Percentiles rank a stretch among this genome's conserved stretches.
phyloP scores from a whole-genome alignment of 2,329 filamentous ascomycete genomes.

The Arthrinium puccinioides region DNA sequence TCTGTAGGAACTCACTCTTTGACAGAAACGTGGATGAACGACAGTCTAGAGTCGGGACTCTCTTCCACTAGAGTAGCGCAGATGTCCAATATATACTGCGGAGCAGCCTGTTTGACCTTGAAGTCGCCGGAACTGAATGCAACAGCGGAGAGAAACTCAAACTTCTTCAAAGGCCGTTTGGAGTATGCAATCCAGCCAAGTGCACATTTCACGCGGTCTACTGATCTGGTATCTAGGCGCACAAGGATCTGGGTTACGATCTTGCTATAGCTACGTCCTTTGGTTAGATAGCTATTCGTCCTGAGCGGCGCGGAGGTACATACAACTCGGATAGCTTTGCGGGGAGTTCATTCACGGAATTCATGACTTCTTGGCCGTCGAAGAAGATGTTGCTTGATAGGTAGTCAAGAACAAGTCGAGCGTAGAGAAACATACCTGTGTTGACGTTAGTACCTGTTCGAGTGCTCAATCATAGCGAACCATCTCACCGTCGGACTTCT shows the following conservation, averaged over 20 bases:
- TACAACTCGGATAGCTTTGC: conserved; percentile 17
- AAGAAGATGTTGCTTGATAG: conserved; percentile 22
- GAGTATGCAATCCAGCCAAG: conserved; percentile 30
- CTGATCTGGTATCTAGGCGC: conserved; percentile 17
- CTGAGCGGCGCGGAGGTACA: neutral
- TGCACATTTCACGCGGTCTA: conserved; percentile 18
- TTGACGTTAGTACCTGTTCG: neutral
- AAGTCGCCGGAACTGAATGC: conserved; percentile 14
- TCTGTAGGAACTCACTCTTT: conserved; percentile 14
- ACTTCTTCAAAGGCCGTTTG: conserved; percentile 22
- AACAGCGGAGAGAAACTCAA: conserved; percentile 26
- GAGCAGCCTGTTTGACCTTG: conserved; percentile 8
- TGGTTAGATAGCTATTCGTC: neutral
- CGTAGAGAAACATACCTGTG: conserved; percentile 30
- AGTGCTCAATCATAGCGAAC: neutral
- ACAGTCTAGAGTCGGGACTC: conserved; percentile 13
- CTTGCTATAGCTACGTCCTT: conserved; percentile 24
- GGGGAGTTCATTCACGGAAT: conserved; percentile 15
- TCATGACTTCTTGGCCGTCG: conserved; percentile 14
- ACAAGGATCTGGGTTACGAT: conserved; percentile 19
- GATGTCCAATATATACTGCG: conserved; percentile 15
- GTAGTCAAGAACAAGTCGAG: conserved; percentile 26
- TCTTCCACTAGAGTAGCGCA: conserved; percentile 17
- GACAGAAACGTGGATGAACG: conserved; percentile 19
- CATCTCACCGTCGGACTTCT: conserved; percentile 19